Conservation (phyloP, 2,329 filamentous ascomycete species). For the Xylaria polymorpha region DNA sequence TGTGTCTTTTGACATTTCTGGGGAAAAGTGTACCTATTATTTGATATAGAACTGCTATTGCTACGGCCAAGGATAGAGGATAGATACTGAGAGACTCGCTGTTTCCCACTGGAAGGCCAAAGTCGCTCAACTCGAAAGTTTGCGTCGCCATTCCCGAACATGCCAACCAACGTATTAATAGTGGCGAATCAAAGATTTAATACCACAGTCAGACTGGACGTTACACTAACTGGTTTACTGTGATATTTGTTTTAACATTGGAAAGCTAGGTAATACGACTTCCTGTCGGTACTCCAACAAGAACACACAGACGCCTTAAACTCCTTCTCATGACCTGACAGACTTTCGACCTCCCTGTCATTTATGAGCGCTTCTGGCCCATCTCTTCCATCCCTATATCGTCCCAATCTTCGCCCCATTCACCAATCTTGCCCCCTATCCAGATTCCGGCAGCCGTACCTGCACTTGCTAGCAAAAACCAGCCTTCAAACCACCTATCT, state of each 20-base stretch:
- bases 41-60: neutral
- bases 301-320: slow-evolving; percentile 30
- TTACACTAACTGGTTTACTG: neutral
- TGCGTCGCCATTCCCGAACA: too few species aligned
- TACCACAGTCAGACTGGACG: neutral
- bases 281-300: slow-evolving; percentile 6
- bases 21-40: neutral
- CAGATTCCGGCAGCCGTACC: slow-evolving; percentile 78
- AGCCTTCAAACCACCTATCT: slow-evolving; percentile 87
- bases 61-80: neutral
- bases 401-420: slow-evolving; percentile 68
- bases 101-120: slow-evolving; percentile 4
- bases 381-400: slow-evolving; percentile 74
- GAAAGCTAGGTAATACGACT: slow-evolving; percentile 11
- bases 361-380: slow-evolving; percentile 73
- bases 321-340: slow-evolving; percentile 24
- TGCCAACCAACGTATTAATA: neutral
- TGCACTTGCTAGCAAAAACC: slow-evolving; percentile 78
- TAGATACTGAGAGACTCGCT: slow-evolving; percentile 3
- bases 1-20: neutral
- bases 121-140: neutral
- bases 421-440: slow-evolving; percentile 71
- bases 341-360: neutral
- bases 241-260: slow-evolving; percentile 1
- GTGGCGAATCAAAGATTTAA: neutral